Evolutionary conservation across 352 stramenopile genomes (phyloP).

Genomic region (Phytophthora hibernalis): DNA sequence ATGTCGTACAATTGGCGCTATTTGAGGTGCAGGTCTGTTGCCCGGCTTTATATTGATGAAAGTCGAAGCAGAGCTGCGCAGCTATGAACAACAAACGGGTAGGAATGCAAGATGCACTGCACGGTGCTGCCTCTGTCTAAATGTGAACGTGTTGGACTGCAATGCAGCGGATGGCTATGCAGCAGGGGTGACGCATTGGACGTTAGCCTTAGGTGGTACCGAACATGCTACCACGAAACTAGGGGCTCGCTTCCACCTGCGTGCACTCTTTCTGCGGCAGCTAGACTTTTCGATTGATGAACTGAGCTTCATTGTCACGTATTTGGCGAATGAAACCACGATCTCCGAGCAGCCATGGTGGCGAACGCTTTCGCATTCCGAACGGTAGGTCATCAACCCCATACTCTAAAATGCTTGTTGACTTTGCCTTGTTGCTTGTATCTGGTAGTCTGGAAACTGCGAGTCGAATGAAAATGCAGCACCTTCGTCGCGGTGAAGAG

Average conservation of each 20-base stretch:
- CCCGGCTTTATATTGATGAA: slow-evolving; percentile 5
- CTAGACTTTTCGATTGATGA: slow-evolving; percentile 52
- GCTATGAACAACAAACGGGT: slow-evolving; percentile 38
- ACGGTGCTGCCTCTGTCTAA: neutral
- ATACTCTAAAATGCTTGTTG: neutral
- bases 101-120: slow-evolving; percentile 5
- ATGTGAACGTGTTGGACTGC: neutral
- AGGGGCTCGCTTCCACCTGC: slow-evolving; percentile 50
- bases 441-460: slow-evolving; percentile 50
- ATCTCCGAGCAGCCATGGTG: slow-evolving; percentile 51
- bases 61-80: neutral
- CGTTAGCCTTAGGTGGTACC: slow-evolving; percentile 25
- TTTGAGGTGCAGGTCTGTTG: no score
- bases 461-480: slow-evolving; percentile 48
- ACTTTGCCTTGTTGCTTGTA: neutral
- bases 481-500: slow-evolving; percentile 46
- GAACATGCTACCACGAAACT: slow-evolving; percentile 50
- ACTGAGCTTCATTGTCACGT: slow-evolving; percentile 54
- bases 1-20: neutral
- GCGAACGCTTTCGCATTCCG: slow-evolving; percentile 37
- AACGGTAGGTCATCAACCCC: slow-evolving; percentile 31
- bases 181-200: slow-evolving; percentile 39
- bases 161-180: slow-evolving; percentile 33
- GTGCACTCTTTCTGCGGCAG: slow-evolving; percentile 49
- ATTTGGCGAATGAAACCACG: slow-evolving; percentile 50